These are phyloP conservation scores for Lactarius pseudohatsudake DNA, from an alignment of 768 basidiomycete species.

Conservation along the genomic window DNA sequence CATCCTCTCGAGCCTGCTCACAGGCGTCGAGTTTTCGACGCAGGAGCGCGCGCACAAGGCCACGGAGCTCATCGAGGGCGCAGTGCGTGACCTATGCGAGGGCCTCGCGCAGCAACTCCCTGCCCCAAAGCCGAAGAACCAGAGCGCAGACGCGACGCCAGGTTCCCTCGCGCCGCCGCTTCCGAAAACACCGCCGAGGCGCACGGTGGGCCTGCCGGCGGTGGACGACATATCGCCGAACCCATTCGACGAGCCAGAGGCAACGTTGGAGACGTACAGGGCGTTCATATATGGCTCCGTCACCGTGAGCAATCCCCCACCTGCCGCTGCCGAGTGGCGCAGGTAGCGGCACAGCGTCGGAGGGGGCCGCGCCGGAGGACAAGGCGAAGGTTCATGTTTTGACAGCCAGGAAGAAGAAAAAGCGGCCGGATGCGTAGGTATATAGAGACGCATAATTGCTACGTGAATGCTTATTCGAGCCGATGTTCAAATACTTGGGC, in stretches of 20 bases:
- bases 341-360: slow-evolving; percentile 16
- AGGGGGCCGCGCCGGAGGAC: slow-evolving; percentile 23
- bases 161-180: slow-evolving; percentile 38
- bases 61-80: slow-evolving; percentile 67
- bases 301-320: slow-evolving; percentile 48
- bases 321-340: slow-evolving; percentile 32
- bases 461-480: slow-evolving; percentile 50
- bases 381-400: slow-evolving; percentile 53
- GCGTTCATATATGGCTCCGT: slow-evolving; percentile 60
- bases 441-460: neutral
- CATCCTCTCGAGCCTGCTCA: slow-evolving; percentile 65
- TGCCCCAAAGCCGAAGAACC: slow-evolving; percentile 19
- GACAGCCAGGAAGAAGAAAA: slow-evolving; percentile 52
- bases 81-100: slow-evolving; percentile 71
- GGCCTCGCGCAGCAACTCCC: slow-evolving; percentile 42
- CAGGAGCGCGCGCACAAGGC: slow-evolving; percentile 61
- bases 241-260: slow-evolving; percentile 64
- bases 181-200: slow-evolving; percentile 52
- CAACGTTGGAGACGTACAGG: slow-evolving; percentile 60
- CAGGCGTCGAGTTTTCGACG: slow-evolving; percentile 75
- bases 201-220: slow-evolving; percentile 33
- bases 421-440: slow-evolving; percentile 29
- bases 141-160: neutral
- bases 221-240: slow-evolving; percentile 58
- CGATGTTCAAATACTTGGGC: slow-evolving; percentile 45